A percentile compares a stretch with the other conserved stretches of the same genome.
Evolutionary conservation across 768 basidiomycete species (phyloP).

Genomic region (Pholiota microspora): DNA sequence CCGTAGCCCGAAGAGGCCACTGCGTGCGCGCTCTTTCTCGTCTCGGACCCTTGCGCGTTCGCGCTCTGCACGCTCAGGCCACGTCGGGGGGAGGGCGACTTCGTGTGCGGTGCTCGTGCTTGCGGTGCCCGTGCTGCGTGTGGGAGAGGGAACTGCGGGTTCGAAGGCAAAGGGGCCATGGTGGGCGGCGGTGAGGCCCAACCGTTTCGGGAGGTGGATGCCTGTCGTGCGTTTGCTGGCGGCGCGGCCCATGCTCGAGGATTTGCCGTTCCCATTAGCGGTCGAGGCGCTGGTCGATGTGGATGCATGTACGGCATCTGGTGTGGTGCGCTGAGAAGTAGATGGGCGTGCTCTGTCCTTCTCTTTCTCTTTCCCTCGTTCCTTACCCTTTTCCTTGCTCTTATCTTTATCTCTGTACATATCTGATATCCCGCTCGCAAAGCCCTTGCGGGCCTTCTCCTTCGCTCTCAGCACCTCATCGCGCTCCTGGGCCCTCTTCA

Average conservation of each 20-base stretch:
- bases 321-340: conserved; percentile 20
- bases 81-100: conserved; percentile 18
- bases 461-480: conserved; percentile 29
- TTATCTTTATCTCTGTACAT: conserved; percentile 30
- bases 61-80: conserved; percentile 25
- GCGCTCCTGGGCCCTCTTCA: conserved; percentile 38
- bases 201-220: conserved; percentile 29
- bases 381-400: conserved; percentile 26
- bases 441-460: conserved; percentile 19
- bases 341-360: conserved; percentile 17
- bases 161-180: conserved; percentile 71
- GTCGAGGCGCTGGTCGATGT: conserved; percentile 33
- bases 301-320: conserved; percentile 37
- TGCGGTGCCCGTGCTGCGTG: conserved; percentile 30
- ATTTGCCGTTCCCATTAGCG: conserved; percentile 30
- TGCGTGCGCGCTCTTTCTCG: conserved; percentile 28
- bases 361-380: conserved; percentile 22
- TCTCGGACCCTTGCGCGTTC: conserved; percentile 26
- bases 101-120: conserved; percentile 27
- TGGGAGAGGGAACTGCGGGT: conserved; percentile 57
- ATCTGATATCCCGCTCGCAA: conserved; percentile 9
- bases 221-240: conserved; percentile 37
- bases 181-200: conserved; percentile 32
- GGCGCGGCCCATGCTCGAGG: conserved; percentile 59
- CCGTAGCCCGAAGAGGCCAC: conserved; percentile 14